Evolutionary conservation across 2,329 filamentous ascomycete species (phyloP), one percentile per base, ranked within the genome.

Genomic region (Alternaria arbusti): DNA sequence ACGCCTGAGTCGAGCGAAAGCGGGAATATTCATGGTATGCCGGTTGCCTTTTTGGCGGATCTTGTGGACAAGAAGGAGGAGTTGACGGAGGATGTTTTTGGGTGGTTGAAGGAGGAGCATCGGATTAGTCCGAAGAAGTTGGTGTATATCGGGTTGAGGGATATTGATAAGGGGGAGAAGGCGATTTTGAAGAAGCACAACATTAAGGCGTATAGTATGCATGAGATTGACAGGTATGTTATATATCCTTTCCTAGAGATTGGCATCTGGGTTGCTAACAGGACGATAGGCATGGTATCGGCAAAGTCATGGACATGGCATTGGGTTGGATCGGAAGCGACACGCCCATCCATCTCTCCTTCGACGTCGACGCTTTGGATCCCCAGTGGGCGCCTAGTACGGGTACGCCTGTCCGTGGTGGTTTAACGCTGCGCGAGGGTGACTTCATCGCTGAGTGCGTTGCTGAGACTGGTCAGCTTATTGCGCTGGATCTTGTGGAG

Each of bases 1-100:
- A 94, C 92, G 1, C 96, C 95, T 57, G 94, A 98, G 87, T 91
- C 89, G 51, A 95, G 91, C 69, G 91, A 87, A 45, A 96, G 91
- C 70, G 96, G 96, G 32, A 98, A 98, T 82, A 91, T 99, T 67
- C 96, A 99, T 83, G 96, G 96, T 72, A 99, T 99, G 96, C 96
- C 96, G 3, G 92, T 98, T 40, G 89, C 93, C 4, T 99, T 98
- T 82, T 81, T 97, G 70, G 94, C 94, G 0, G 93, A 96, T 1
- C 84, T 99, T 61, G 92, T 94, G 49, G 92, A 94, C 70, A 93
- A 94, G 51, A 85, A 88, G 61, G 87, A 90, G 66, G 91, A 96
- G 3, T 32, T 32, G 1, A 32, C 88, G 59, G 87, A 90, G 65
- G 91, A 96, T 74, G 88, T 91, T 63, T 98, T 99, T 82, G 94